Conservation (phyloP, 257 asterid species). For the Petrea volubilis region DNA sequence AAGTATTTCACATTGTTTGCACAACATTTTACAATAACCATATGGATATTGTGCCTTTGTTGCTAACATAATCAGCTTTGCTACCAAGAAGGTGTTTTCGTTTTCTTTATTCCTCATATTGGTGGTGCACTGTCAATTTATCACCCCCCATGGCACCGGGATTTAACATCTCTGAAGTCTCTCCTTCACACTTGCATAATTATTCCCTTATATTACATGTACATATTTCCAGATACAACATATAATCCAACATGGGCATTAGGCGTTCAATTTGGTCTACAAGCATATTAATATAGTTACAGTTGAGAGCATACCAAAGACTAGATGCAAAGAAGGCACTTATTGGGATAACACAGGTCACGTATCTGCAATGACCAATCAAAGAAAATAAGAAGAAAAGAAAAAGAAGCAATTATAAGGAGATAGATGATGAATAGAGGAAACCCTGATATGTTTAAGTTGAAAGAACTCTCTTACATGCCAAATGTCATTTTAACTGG, state of each 20-base stretch:
- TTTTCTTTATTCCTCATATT: slow-evolving; percentile 1
- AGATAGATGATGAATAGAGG: not conserved
- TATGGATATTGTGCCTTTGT: not conserved
- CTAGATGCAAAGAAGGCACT: slow-evolving; percentile 86
- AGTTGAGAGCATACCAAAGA: slow-evolving; percentile 57
- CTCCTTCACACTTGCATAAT: not conserved
- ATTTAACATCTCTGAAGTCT: not conserved
- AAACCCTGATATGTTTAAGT: not conserved
- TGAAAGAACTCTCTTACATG: slow-evolving; percentile 51
- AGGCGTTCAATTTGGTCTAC: not conserved
- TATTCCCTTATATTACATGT: not conserved
- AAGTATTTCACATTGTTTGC: not conserved
- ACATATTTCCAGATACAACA: not conserved
- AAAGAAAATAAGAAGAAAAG: not conserved
- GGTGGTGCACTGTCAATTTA: not conserved
- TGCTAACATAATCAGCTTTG: not conserved
- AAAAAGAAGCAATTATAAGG: not conserved
- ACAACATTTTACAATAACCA: not conserved
- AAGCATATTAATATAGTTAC: not conserved
- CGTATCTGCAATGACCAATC: slow-evolving; percentile 54
- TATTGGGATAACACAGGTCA: slow-evolving; percentile 70
- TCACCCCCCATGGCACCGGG: not conserved
- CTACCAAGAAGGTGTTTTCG: not conserved
- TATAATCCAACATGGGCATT: not conserved
- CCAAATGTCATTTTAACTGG: slow-evolving; percentile 86